phyloP scores from a whole-genome alignment of 2,329 filamentous ascomycete genomes.

The Fusarium albosuccineum region DNA sequence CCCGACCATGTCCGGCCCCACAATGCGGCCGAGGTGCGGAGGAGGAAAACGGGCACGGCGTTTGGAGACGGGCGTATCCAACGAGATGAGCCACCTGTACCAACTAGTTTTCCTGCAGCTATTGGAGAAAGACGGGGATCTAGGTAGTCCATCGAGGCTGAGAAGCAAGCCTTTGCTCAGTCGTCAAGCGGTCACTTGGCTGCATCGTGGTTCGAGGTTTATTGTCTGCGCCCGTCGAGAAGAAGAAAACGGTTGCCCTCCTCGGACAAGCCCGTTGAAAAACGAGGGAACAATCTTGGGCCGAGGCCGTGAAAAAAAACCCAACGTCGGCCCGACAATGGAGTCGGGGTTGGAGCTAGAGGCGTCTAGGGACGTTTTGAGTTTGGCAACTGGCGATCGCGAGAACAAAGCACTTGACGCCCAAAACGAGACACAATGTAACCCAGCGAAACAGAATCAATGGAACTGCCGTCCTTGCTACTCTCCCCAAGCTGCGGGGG shows the following conservation, averaged over 20 bases:
- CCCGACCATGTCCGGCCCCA: conserved; percentile 2
- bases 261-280: conserved; percentile 18
- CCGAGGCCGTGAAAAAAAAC: not conserved
- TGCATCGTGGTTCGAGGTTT: not conserved
- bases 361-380: conserved; percentile 7
- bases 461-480: not conserved
- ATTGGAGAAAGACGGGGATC: not conserved
- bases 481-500: conserved; percentile 26
- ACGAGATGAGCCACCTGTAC: not conserved
- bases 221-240: conserved; percentile 29
- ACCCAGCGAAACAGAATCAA: not conserved
- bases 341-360: not conserved
- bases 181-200: not conserved
- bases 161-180: not conserved
- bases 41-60: not conserved
- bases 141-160: not conserved
- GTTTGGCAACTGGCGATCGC: conserved; percentile 2
- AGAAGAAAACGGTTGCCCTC: conserved; percentile 25
- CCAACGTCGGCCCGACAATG: conserved; percentile 23
- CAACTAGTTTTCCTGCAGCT: not conserved
- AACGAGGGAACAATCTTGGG: not conserved
- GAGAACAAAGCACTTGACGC: not conserved
- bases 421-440: not conserved
- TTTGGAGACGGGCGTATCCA: not conserved
- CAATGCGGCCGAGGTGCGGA: conserved; percentile 19